Evolutionary conservation across 495 filamentous ascomycete species (phyloP).

Genomic region (Bombardia bombarda): DNA sequence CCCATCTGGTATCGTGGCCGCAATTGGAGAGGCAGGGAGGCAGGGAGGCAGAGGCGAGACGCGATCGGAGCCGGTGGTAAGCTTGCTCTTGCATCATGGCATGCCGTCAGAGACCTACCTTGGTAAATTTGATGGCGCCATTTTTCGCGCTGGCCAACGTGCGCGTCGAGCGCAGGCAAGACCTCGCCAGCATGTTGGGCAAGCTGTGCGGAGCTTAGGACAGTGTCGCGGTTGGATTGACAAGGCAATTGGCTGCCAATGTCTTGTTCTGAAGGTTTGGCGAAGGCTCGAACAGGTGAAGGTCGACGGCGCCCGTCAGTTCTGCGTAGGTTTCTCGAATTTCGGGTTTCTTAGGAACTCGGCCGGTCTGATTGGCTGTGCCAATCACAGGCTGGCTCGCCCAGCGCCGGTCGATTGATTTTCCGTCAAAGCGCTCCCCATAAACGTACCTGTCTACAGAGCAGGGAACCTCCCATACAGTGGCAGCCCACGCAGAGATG

Average conservation of each 20-base stretch:
- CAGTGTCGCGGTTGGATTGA: constrained; percentile 23
- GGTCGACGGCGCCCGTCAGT: constrained; percentile 7
- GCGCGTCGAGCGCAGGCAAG: constrained; percentile 73
- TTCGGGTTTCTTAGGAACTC: constrained; percentile 33
- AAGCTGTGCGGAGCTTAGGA: constrained; percentile 38
- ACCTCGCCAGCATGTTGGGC: constrained; percentile 78
- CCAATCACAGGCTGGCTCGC: constrained; percentile 11
- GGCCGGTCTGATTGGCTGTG: constrained; percentile 12
- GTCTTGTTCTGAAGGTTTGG: constrained; percentile 23
- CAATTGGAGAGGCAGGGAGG: constrained; percentile 5
- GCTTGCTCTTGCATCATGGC: constrained; percentile 8
- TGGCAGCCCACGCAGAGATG: not conserved
- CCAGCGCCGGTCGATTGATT: constrained; percentile 16
- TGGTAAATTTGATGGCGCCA: constrained; percentile 48
- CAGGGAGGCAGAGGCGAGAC: not conserved
- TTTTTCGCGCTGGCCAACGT: constrained; percentile 62
- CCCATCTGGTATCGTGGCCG: no score
- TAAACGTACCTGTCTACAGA: no score
- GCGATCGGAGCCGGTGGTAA: constrained; percentile 3
- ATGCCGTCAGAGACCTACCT: constrained; percentile 54
- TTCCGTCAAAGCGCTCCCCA: constrained; percentile 9
- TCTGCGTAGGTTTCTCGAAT: constrained; percentile 28
- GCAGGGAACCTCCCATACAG: no score
- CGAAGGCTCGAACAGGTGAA: constrained; percentile 17
- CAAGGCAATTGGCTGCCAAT: constrained; percentile 33